A percentile compares a stretch with the other conserved stretches of the same genome.
phyloP scores from a whole-genome alignment of 2,329 filamentous ascomycete species.

The Aspergillus neotritici region DNA sequence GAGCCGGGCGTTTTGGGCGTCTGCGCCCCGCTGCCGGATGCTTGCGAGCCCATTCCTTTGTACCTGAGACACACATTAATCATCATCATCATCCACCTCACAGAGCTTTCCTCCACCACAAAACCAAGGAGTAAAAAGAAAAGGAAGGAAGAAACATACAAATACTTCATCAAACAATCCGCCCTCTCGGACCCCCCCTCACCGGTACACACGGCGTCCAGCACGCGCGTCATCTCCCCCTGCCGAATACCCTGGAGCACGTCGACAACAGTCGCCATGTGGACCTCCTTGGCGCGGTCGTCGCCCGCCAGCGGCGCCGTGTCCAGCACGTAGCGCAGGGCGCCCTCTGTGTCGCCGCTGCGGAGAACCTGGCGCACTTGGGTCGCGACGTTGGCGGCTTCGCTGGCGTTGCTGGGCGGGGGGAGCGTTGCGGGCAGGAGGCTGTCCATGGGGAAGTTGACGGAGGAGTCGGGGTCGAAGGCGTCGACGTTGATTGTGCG shows the following conservation, averaged over 20 bases:
- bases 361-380: conserved; percentile 85
- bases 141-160: conserved; percentile 54
- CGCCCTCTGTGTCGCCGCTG: conserved; percentile 81
- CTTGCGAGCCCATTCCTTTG: conserved; percentile 70
- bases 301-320: conserved; percentile 64
- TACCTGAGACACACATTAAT: conserved; percentile 52
- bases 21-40: conserved; percentile 37
- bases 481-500: conserved; percentile 94
- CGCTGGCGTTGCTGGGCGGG: conserved; percentile 67
- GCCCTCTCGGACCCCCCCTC: conserved; percentile 77
- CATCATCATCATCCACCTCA: neutral
- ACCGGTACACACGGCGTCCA: conserved; percentile 72
- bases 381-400: conserved; percentile 69
- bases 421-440: conserved; percentile 66
- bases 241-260: conserved; percentile 95
- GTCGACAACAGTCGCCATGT: conserved; percentile 82
- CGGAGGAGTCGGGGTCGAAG: conserved; percentile 79
- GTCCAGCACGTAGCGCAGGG: conserved; percentile 76
- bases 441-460: conserved; percentile 85
- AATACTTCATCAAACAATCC: conserved; percentile 96
- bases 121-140: neutral
- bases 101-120: neutral
- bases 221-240: conserved; percentile 85
- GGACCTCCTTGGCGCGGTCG: conserved; percentile 64
- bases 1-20: conserved; percentile 52